These are phyloP conservation scores for Pseudonitzschia multistriata DNA, from an alignment of 108 stramenopile genomes.

Conservation along the genomic window DNA sequence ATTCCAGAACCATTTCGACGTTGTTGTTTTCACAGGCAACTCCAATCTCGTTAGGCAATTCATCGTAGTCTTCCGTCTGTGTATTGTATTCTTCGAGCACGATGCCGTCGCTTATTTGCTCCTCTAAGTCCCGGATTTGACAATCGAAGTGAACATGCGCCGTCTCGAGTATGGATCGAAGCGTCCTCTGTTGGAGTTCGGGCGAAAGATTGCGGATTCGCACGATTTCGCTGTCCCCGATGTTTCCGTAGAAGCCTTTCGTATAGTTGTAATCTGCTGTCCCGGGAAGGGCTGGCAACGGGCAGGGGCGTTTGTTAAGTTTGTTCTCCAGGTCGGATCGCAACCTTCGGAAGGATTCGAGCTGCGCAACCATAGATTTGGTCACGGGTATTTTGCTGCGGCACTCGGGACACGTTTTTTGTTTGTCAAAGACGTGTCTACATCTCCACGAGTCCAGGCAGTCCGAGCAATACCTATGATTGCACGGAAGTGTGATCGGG, in stretches of 20 bases:
- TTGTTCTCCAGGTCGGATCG: not conserved
- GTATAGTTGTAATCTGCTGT: not conserved
- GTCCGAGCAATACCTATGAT: slow-evolving; percentile 7
- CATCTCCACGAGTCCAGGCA: slow-evolving; percentile 11
- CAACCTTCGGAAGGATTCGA: slow-evolving; percentile 2
- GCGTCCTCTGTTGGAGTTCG: not conserved
- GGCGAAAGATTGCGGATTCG: not conserved
- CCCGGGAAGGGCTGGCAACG: not conserved
- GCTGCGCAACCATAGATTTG: not conserved
- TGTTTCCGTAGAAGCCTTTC: not conserved
- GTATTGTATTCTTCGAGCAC: not conserved
- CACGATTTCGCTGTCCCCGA: not conserved
- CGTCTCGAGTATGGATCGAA: not conserved
- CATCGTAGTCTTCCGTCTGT: not conserved
- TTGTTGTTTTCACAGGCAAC: not conserved
- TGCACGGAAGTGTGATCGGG: slow-evolving; percentile 1
- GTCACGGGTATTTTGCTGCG: not conserved
- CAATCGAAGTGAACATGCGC: not conserved
- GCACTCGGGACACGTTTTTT: slow-evolving; percentile 6
- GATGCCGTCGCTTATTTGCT: not conserved
- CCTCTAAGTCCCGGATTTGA: not conserved
- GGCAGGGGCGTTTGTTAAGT: not conserved
- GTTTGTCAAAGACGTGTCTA: not conserved
- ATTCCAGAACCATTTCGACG: not conserved
- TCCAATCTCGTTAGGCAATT: slow-evolving; percentile 2